Conservation (phyloP, 2,329 filamentous ascomycete genomes). For the Cercospora citrullina region DNA sequence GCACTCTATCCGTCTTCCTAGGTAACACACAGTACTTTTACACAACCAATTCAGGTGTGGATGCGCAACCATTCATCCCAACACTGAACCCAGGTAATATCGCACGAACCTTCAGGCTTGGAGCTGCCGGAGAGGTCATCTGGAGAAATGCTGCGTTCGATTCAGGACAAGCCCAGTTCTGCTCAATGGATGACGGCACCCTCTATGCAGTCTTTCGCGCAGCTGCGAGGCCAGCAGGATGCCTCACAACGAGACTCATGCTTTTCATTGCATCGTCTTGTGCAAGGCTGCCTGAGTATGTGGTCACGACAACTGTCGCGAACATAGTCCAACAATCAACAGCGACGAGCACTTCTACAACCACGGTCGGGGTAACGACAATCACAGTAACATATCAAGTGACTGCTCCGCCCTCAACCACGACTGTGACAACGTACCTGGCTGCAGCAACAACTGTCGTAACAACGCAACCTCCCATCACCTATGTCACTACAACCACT, state of each 20-base stretch:
- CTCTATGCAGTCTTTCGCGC: slow-evolving; percentile 13
- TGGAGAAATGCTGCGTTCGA: slow-evolving; percentile 14
- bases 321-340: neutral
- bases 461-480: slow-evolving; percentile 2
- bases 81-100: neutral
- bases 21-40: slow-evolving; percentile 7
- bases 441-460: neutral
- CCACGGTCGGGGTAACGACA: neutral
- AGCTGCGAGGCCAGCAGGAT: slow-evolving; percentile 5
- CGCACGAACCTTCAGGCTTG: slow-evolving; percentile 7
- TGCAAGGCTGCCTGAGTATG: slow-evolving; percentile 2
- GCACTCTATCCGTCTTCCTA: slow-evolving; percentile 1
- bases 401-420: neutral
- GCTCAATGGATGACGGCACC: slow-evolving; percentile 9
- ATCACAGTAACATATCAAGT: slow-evolving; percentile 1
- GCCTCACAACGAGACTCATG: neutral
- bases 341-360: slow-evolving; percentile 2
- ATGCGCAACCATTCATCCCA: slow-evolving; percentile 8
- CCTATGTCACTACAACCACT: slow-evolving; percentile 1
- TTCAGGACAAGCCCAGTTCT: slow-evolving; percentile 13
- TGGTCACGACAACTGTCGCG: neutral
- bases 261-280: slow-evolving; percentile 14
- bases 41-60: slow-evolving; percentile 8
- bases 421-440: neutral
- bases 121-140: neutral